phyloP scores from a whole-genome alignment of 768 basidiomycete species.

The Termitomyces sp. region DNA sequence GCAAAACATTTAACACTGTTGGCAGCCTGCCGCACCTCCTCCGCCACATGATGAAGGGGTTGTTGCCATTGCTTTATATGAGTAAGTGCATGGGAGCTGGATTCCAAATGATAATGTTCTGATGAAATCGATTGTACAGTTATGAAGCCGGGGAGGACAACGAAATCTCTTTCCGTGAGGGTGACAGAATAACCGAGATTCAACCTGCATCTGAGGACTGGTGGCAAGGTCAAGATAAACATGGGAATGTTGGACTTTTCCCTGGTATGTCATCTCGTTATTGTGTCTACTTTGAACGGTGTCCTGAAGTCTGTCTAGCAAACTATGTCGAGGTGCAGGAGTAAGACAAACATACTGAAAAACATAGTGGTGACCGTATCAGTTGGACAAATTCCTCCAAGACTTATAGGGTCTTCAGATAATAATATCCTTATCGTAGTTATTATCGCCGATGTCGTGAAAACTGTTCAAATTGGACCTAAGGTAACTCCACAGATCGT shows the following conservation, averaged over 20 bases:
- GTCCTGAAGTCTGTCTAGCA: constrained; percentile 13
- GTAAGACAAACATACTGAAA: constrained; percentile 3
- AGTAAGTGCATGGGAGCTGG: constrained; percentile 37
- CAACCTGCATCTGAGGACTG: constrained; percentile 84
- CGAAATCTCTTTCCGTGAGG: constrained; percentile 80
- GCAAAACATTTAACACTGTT: constrained; percentile 11
- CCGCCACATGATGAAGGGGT: constrained; percentile 52
- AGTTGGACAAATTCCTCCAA: background rate
- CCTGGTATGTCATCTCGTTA: constrained; percentile 45
- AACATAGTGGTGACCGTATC: no score
- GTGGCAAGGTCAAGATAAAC: constrained; percentile 67
- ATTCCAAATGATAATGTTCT: background rate
- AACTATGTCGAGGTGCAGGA: constrained; percentile 29
- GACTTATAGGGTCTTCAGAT: background rate
- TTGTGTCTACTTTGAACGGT: background rate
- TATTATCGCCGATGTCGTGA: background rate
- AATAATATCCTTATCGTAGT: no score
- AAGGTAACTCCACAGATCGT: background rate
- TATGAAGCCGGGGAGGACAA: constrained; percentile 92
- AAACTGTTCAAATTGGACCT: background rate
- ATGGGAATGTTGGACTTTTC: constrained; percentile 64
- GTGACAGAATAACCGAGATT: constrained; percentile 72
- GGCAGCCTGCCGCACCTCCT: constrained; percentile 35
- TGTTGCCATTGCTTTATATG: constrained; percentile 61
- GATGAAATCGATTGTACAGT: constrained; percentile 27